Conservation (phyloP, 768 basidiomycete species). For the Tremella yokohamensis region DNA sequence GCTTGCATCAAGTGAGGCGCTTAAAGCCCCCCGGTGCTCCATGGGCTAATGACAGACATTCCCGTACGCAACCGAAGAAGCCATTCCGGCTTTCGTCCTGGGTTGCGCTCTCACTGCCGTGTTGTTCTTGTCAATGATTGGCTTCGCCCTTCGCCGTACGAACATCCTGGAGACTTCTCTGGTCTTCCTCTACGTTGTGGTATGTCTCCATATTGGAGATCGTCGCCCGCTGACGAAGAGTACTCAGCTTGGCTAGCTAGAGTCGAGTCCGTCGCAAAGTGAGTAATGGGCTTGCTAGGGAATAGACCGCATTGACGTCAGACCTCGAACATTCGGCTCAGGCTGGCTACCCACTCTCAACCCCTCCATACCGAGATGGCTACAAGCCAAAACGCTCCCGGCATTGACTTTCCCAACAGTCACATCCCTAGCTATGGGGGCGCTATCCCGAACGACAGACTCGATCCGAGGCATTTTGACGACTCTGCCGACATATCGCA, state of each 20-base stretch:
- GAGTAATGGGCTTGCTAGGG: slow-evolving; percentile 16
- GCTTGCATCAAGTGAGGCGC: slow-evolving; percentile 38
- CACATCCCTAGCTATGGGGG: slow-evolving; percentile 14
- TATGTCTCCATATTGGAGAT: too few relatives aligned
- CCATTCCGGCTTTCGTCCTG: slow-evolving; percentile 80
- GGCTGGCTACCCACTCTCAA: slow-evolving; percentile 41
- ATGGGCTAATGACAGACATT: slow-evolving; percentile 53
- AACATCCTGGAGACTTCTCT: slow-evolving; percentile 90
- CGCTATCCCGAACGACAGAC: slow-evolving; percentile 16
- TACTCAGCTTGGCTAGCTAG: slow-evolving; percentile 50
- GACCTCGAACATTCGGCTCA: slow-evolving; percentile 41
- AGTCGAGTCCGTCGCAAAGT: slow-evolving; percentile 47
- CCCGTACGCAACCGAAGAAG: slow-evolving; percentile 74
- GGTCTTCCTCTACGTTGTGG: slow-evolving; percentile 77
- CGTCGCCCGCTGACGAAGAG: slow-evolving; percentile 20
- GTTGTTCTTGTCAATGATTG: slow-evolving; percentile 85
- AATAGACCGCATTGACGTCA: slow-evolving; percentile 20
- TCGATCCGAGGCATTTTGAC: slow-evolving; percentile 11
- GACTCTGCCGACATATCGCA: slow-evolving; percentile 44
- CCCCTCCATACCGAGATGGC: slow-evolving; percentile 11
- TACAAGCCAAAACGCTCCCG: slow-evolving; percentile 6
- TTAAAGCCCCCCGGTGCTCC: not conserved
- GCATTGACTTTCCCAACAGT: slow-evolving; percentile 14
- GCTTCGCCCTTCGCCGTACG: slow-evolving; percentile 79
- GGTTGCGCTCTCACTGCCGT: slow-evolving; percentile 84